These are phyloP conservation scores for Ceratorhiza oryzae-sativae DNA, from an alignment of 1,284 basidiomycete species.

Conservation along the genomic window DNA sequence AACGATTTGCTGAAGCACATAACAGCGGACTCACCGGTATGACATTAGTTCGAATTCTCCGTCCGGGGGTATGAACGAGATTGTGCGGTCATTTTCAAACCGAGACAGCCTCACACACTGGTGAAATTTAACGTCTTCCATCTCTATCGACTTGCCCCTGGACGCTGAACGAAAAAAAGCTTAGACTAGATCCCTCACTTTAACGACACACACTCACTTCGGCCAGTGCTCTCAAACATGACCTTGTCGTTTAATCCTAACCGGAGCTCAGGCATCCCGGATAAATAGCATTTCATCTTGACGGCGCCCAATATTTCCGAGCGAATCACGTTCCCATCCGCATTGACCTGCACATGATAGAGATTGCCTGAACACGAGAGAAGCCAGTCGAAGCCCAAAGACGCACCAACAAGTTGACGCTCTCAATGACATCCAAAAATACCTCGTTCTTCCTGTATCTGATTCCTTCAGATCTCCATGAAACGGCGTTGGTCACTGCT, in stretches of 20 bases:
- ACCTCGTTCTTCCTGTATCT: slow-evolving; percentile 99
- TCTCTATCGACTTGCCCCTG: slow-evolving; percentile 97
- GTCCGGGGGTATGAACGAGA: slow-evolving; percentile 98
- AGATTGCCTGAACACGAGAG: neutral
- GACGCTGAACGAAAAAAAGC: slow-evolving; percentile 64
- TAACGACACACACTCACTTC: slow-evolving; percentile 65
- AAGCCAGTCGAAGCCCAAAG: neutral
- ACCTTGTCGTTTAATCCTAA: slow-evolving; percentile 99
- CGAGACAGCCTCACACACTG: slow-evolving; percentile 99
- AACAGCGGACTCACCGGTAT: slow-evolving; percentile 62
- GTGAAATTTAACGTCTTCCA: slow-evolving; percentile 99
- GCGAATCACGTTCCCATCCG: slow-evolving; percentile 95
- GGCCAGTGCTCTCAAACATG: slow-evolving; percentile 97
- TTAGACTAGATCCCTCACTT: neutral
- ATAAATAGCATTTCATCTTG: slow-evolving; percentile 99
- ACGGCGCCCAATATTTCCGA: slow-evolving; percentile 97
- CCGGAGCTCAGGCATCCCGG: slow-evolving; percentile 97
- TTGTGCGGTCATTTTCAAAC: slow-evolving; percentile 99
- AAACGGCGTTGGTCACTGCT: slow-evolving; percentile 98
- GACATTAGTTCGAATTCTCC: slow-evolving; percentile 99
- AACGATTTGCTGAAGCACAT: neutral
- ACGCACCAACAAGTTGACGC: slow-evolving; percentile 91
- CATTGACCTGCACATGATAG: slow-evolving; percentile 81
- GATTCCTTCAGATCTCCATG: slow-evolving; percentile 98
- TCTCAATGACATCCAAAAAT: slow-evolving; percentile 98